Evolutionary conservation across 441 rosid species (phyloP).

Genomic region (Iberis amara): DNA sequence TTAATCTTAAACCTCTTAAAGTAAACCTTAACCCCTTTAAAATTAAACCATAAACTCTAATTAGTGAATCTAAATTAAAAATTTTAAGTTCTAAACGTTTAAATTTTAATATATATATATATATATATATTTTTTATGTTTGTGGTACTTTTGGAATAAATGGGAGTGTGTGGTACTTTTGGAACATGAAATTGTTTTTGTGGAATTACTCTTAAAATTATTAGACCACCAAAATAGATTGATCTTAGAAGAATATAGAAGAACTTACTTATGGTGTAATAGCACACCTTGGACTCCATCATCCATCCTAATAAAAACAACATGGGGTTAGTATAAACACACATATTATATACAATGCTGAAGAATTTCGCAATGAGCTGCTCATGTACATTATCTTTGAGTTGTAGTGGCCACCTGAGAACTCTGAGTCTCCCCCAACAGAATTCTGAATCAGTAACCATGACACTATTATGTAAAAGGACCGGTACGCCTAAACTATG

Average conservation of each 20-base stretch:
- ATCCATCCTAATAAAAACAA: conserved; percentile 44
- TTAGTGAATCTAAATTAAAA: too few relatives aligned
- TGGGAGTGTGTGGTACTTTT: too few relatives aligned
- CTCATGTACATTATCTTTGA: conserved; percentile 53
- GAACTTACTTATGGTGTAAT: conserved; percentile 72
- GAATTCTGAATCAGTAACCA: conserved; percentile 53
- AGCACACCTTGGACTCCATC: conserved; percentile 63
- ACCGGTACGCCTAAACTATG: neutral
- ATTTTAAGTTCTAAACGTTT: too few relatives aligned
- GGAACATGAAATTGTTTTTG: too few relatives aligned
- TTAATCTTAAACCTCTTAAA: too few relatives aligned
- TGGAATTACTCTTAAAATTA: too few relatives aligned
- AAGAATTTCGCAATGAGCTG: neutral
- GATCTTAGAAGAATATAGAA: conserved; percentile 2
- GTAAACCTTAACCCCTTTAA: too few relatives aligned
- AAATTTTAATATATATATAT: too few relatives aligned
- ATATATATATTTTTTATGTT: too few relatives aligned
- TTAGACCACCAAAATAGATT: conserved; percentile 1
- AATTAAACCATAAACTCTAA: too few relatives aligned
- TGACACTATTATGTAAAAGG: neutral
- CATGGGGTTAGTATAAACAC: conserved; percentile 5
- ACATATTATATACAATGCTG: neutral
- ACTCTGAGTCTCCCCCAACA: conserved; percentile 78
- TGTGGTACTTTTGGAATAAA: too few relatives aligned
- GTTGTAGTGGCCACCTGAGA: conserved; percentile 73